Base-by-base conservation (phyloP, 2,329 filamentous ascomycete genomes). In the Didymella pomorum region DNA sequence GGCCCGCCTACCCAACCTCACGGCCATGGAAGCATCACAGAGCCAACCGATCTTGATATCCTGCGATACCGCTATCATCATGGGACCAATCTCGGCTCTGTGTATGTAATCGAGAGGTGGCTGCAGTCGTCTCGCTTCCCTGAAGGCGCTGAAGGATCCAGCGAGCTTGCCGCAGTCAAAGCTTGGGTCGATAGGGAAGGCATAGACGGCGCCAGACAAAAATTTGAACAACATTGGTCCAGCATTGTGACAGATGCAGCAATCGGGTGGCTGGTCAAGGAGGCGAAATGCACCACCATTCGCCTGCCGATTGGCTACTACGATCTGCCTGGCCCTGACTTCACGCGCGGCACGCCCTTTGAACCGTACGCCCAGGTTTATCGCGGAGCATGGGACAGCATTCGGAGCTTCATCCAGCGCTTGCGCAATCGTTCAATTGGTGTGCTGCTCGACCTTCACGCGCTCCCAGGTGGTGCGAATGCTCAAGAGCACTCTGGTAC, bases 21-120 rank as follows among this genome's bases (percentile, higher is more conserved):
- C 10, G 60, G 64, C 41, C 44, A 63, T n/a, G 70, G 70, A 11
- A 60, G 62, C 20, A 79, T 83, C 57, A 74, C 70, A 51, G 58
- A 69, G 8, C 78, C 79, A 6, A 78, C 76, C 6, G 53, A 70
- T 1, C 64, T 73, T 52, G 80, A 77, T 50, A 76, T 85, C 20
- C 70, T 83, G 26, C 79, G 83, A 49, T 87, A 87, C 66, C 82
- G 85, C 41, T 86, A 85, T 63, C 84, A 87, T 57, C 83, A 87
- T 67, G 86, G 84, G 8, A 81, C 80, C 0, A 88, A 87, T 58
- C 76, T 88, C 2, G 85, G 86, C 39, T 82, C 82, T 10, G 78
- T 86, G 44, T 88, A 86, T 69, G 81, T 86, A n/a, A 79, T 87
- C 4, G 86, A 87, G 67, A 79, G 81, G 69, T 87, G 85, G 85